A percentile compares a stretch with the other conserved stretches of the same genome.
Evolutionary conservation across 2,329 filamentous ascomycete species (phyloP).

Genomic region (Aspergillus bombycis): DNA sequence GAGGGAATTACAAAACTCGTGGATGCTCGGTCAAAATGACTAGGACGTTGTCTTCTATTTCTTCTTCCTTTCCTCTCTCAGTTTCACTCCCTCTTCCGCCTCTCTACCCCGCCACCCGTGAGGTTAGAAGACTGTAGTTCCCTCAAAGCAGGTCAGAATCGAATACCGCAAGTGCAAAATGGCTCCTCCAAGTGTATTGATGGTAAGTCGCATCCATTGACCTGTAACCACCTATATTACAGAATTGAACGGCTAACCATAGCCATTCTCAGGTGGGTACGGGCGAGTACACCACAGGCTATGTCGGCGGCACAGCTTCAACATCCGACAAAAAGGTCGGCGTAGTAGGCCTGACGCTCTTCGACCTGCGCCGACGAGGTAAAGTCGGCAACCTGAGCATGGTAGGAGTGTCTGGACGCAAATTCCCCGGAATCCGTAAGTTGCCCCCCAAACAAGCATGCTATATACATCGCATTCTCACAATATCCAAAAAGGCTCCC

Average conservation of each 20-base stretch:
- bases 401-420: constrained; percentile 85
- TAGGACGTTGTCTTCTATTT: not conserved
- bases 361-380: constrained; percentile 83
- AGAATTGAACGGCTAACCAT: not conserved
- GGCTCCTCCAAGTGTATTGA: constrained; percentile 68
- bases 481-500: constrained; percentile 63
- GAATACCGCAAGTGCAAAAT: constrained; percentile 37
- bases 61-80: not conserved
- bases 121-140: not conserved
- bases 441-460: constrained; percentile 20
- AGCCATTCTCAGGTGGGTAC: constrained; percentile 69
- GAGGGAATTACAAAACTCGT: constrained; percentile 3
- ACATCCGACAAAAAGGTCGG: constrained; percentile 95
- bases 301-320: constrained; percentile 80
- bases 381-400: constrained; percentile 86
- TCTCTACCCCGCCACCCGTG: not conserved
- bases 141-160: not conserved
- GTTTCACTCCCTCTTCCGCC: not conserved
- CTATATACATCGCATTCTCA: not conserved
- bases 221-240: constrained; percentile 8
- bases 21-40: not conserved
- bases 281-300: constrained; percentile 95
- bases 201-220: constrained; percentile 53
- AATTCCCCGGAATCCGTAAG: constrained; percentile 88
- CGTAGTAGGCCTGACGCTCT: constrained; percentile 86